Conservation (phyloP, 805 yeast species). For the Phaffomyces opuntiae region DNA sequence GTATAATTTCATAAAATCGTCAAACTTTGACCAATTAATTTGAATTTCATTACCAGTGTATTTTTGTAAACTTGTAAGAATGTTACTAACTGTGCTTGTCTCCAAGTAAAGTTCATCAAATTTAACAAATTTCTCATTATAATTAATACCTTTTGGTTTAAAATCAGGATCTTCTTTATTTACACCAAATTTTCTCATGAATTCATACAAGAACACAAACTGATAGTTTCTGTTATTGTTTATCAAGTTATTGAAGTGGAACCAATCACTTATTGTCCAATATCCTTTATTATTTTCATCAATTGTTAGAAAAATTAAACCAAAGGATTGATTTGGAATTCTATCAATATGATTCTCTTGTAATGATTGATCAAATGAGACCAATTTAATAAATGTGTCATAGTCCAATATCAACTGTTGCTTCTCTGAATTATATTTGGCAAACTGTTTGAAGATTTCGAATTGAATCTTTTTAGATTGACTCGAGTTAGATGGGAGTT, state of each 20-base stretch:
- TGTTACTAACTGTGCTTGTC: slow-evolving; percentile 24
- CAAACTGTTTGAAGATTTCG: slow-evolving; percentile 37
- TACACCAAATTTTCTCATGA: slow-evolving; percentile 41
- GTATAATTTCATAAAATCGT: slow-evolving; percentile 14
- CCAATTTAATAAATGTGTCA: slow-evolving; percentile 29
- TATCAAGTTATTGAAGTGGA: slow-evolving; percentile 52
- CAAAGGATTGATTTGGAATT: slow-evolving; percentile 52
- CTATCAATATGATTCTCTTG: slow-evolving; percentile 35
- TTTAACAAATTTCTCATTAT: slow-evolving; percentile 30
- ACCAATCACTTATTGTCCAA: slow-evolving; percentile 65
- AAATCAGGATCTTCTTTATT: slow-evolving; percentile 8
- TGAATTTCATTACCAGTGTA: slow-evolving; percentile 26
- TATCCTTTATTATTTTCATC: slow-evolving; percentile 69
- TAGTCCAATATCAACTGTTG: slow-evolving; percentile 28
- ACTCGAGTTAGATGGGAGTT: slow-evolving; percentile 29
- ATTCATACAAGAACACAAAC: slow-evolving; percentile 45
- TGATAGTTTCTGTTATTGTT: slow-evolving; percentile 43
- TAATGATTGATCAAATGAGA: slow-evolving; percentile 30
- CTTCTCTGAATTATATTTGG: slow-evolving; percentile 28
- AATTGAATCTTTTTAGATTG: slow-evolving; percentile 32
- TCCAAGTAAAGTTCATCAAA: slow-evolving; percentile 30
- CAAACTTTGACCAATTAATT: slow-evolving; percentile 29
- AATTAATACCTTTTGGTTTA: slow-evolving; percentile 28
- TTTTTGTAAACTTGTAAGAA: slow-evolving; percentile 27
- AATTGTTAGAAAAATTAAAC: slow-evolving; percentile 72